phyloP scores from a whole-genome alignment of 2,329 filamentous ascomycete genomes.

The Gnomoniopsis sp. region DNA sequence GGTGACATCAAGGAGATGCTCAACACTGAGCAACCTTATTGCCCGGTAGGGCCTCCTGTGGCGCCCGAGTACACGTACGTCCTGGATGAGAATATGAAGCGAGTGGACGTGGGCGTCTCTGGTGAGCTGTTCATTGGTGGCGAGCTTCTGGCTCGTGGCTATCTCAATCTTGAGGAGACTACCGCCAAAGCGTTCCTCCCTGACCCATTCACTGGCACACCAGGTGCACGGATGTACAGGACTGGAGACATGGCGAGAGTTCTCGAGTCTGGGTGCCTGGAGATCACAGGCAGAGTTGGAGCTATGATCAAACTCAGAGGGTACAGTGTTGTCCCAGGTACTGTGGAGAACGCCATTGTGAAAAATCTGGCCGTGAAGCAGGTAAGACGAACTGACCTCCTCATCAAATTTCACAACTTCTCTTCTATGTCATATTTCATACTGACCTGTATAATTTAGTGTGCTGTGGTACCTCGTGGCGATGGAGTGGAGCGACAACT shows the following conservation, averaged over 20 bases:
- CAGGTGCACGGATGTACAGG: slow-evolving; percentile 67
- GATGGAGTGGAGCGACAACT: slow-evolving; percentile 73
- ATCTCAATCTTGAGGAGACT: slow-evolving; percentile 75
- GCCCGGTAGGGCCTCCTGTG: slow-evolving; percentile 69
- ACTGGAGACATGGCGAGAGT: slow-evolving; percentile 70
- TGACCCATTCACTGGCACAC: slow-evolving; percentile 58
- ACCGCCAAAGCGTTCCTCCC: slow-evolving; percentile 69
- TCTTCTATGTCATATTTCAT: background rate
- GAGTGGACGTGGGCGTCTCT: slow-evolving; percentile 57
- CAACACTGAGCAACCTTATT: slow-evolving; percentile 60
- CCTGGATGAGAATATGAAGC: slow-evolving; percentile 64
- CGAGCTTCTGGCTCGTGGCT: slow-evolving; percentile 69
- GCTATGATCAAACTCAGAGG: slow-evolving; percentile 80
- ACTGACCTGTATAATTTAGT: slow-evolving; percentile 37
- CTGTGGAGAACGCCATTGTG: slow-evolving; percentile 70
- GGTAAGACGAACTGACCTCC: background rate
- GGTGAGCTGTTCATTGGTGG: slow-evolving; percentile 78
- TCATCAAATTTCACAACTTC: background rate
- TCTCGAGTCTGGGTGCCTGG: slow-evolving; percentile 64
- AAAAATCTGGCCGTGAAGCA: slow-evolving; percentile 63
- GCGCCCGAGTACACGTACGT: slow-evolving; percentile 69
- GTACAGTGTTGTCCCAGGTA: slow-evolving; percentile 73
- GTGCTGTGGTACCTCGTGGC: slow-evolving; percentile 69
- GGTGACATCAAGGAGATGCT: slow-evolving; percentile 70
- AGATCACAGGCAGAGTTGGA: slow-evolving; percentile 73